Evolutionary conservation across 73 alveolate species (phyloP), one percentile per base, ranked within the genome.

Genomic region (Symbiodinium pilosum): DNA sequence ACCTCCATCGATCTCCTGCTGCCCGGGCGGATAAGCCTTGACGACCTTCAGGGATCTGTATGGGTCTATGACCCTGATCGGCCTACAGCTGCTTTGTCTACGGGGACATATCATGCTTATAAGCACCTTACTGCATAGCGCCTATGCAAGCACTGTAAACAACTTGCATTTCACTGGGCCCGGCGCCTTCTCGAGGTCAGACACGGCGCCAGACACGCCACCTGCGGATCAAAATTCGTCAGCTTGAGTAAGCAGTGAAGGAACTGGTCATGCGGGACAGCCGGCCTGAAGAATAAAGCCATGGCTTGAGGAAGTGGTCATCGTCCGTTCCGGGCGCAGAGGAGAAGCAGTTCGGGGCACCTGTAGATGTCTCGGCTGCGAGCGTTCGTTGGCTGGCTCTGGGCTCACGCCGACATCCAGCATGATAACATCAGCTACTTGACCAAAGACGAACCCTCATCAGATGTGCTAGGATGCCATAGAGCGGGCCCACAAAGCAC

Each of bases 1-100:
- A 42, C 94, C 94, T 56, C 94, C 94, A 39, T 87, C 94, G 52
- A 87, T 68, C 41, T 87, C 94, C 84, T 87, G 94, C 94, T 87
- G 94, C 24, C 94, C 94, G 16, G 84, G 85, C 6, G 94, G 94
- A 84, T 87, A 87, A 32, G 20, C 68, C 64, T 87, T 87, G 41
- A 87, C 5, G 68, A 32, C 94, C 64, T 87, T n/a, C 52, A 40
- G 75, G 59, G 12, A 34, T 39, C 11, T 16, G 32, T 36, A 21
- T 30, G 16, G 83, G 83, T 18, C 83, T 64, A 14, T 64, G 8
- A 30, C 38, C 11, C 83, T 64, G 32, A 64, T 16, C 39, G 69
- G 28, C 69, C 69, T 20, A 20, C 69, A 9, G 28, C 9, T 20
- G 28, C 69, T 52, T 52, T 52, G n/a, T n/a, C n/a, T n/a, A n/a